phyloP scores from a whole-genome alignment of 164 flowering plant genomes.

The Macadamia tetraphylla region DNA sequence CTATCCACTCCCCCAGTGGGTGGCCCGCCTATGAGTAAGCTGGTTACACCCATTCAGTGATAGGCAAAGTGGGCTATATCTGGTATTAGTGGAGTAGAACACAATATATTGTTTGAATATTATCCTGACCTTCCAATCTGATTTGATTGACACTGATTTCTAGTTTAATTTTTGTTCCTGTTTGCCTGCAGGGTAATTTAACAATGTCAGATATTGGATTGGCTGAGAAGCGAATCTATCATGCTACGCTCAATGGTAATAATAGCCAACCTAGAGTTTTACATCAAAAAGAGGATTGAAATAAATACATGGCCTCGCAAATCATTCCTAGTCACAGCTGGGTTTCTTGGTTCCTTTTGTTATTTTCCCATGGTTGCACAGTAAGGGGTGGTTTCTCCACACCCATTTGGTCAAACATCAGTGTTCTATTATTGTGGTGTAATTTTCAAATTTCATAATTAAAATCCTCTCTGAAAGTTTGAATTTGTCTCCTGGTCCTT shows the following conservation, averaged over 20 bases:
- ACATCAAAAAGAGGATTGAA: slow-evolving; percentile 76
- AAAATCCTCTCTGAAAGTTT: no score
- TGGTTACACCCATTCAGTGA: no score
- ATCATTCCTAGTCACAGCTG: slow-evolving; percentile 25
- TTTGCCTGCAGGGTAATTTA: slow-evolving; percentile 48
- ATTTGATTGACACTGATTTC: neutral
- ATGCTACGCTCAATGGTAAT: slow-evolving; percentile 69
- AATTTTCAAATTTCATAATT: slow-evolving; percentile 6
- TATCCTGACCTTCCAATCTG: neutral
- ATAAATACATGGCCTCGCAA: slow-evolving; percentile 36
- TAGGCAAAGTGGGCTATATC: no score
- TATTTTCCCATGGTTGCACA: slow-evolving; percentile 7
- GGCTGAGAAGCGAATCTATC: slow-evolving; percentile 68
- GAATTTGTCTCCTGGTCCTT: no score
- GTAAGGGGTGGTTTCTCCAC: slow-evolving; percentile 8
- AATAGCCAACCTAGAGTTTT: slow-evolving; percentile 53
- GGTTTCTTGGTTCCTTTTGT: slow-evolving; percentile 22
- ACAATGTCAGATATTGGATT: slow-evolving; percentile 55
- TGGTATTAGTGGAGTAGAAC: no score
- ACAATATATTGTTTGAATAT: neutral
- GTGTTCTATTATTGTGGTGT: slow-evolving; percentile 12
- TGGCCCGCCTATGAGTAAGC: no score
- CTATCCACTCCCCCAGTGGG: no score
- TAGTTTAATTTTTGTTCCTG: neutral
- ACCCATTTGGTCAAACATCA: slow-evolving; percentile 5